Evolutionary conservation across 2,329 filamentous ascomycete genomes (phyloP).

Genomic region (Trichoderma simmonsii): DNA sequence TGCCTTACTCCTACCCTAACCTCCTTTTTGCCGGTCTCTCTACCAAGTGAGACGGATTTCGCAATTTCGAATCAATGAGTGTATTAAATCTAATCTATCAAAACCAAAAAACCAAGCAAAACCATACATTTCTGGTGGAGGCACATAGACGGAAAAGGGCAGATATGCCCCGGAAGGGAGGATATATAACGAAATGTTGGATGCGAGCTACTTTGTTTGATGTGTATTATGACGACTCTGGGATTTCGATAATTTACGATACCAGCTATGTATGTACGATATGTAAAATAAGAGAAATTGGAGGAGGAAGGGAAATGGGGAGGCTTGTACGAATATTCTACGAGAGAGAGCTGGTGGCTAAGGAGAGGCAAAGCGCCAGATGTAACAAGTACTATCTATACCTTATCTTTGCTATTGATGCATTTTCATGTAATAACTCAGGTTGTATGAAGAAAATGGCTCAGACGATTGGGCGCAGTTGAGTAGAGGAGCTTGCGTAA

Average conservation of each 20-base stretch:
- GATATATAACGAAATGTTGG: not conserved
- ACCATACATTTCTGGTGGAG: not conserved
- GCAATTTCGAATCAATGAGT: not conserved
- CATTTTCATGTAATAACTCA: not conserved
- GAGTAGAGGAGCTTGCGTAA: not conserved
- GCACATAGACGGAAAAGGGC: not conserved
- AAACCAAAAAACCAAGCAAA: not conserved
- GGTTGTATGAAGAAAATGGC: not conserved
- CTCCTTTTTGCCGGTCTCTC: not conserved
- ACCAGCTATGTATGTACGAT: not conserved
- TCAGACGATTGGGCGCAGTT: not conserved
- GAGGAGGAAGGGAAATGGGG: not conserved
- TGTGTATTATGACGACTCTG: not conserved
- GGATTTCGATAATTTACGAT: not conserved
- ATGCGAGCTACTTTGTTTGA: not conserved
- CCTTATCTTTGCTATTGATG: not conserved
- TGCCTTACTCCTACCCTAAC: not conserved
- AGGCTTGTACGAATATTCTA: not conserved
- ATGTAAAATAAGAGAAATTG: not conserved
- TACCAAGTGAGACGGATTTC: not conserved
- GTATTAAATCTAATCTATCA: slow-evolving; percentile 1
- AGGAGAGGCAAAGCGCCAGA: not conserved
- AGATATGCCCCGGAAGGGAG: not conserved
- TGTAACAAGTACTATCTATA: not conserved
- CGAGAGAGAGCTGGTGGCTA: not conserved